These are phyloP conservation scores for Picea glauca DNA, from an alignment of 75 land plant species.

Conservation along the genomic window DNA sequence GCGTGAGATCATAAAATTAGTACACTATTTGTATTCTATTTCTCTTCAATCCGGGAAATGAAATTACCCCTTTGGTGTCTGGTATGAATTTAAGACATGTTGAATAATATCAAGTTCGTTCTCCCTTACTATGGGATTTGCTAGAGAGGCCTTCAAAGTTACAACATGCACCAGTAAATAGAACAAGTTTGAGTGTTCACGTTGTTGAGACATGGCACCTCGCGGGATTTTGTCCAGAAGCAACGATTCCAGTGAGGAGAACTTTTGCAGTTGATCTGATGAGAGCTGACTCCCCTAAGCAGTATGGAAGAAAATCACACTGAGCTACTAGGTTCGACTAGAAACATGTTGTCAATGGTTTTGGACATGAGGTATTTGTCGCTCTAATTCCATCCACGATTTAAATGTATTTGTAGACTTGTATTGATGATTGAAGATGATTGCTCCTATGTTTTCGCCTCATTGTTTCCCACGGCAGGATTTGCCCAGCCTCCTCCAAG, in stretches of 20 bases:
- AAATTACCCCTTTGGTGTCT: background rate
- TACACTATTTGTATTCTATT: no score
- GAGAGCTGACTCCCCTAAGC: no score
- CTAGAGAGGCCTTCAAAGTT: background rate
- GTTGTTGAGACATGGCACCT: slow-evolving; percentile 57
- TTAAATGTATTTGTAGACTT: background rate
- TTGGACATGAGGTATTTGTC: slow-evolving; percentile 63
- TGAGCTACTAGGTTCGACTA: no score
- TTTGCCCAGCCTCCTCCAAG: no score
- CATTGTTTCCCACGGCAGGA: no score
- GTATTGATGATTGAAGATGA: background rate
- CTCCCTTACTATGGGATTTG: background rate
- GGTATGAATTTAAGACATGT: background rate
- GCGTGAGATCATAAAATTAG: slow-evolving; percentile 7
- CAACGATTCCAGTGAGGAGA: slow-evolving; percentile 81
- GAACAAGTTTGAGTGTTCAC: background rate
- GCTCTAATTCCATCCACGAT: background rate
- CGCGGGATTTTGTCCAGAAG: slow-evolving; percentile 69
- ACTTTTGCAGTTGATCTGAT: slow-evolving; percentile 27
- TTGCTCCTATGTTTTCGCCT: no score
- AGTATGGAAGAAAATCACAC: no score
- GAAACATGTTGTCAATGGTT: no score
- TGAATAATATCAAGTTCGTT: background rate
- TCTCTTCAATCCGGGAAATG: background rate
- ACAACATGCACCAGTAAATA: background rate